Evolutionary conservation across 2,329 filamentous ascomycete species (phyloP).

Genomic region (Akanthomyces dipterigenus): DNA sequence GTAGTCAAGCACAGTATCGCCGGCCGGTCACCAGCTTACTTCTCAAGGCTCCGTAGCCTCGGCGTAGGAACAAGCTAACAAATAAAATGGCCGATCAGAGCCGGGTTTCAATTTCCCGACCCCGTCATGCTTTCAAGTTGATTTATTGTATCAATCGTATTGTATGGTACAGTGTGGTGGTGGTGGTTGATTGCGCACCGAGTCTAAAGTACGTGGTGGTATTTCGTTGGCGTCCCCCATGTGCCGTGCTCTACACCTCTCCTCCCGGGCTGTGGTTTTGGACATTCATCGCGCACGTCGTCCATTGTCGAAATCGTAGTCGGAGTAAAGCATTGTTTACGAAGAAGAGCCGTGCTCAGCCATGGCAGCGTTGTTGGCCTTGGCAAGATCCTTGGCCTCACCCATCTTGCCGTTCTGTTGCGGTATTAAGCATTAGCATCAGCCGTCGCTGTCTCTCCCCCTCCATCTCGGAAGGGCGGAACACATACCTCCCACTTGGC

Average conservation of each 20-base stretch:
- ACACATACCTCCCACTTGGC: slow-evolving; percentile 81
- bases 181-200: slow-evolving; percentile 1
- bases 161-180: slow-evolving; percentile 13
- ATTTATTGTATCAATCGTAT: slow-evolving; percentile 12
- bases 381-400: slow-evolving; percentile 66
- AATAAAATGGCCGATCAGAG: background rate
- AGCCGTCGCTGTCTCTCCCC: slow-evolving; percentile 4
- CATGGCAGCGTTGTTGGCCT: slow-evolving; percentile 42
- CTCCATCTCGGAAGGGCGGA: background rate
- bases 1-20: background rate
- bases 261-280: background rate
- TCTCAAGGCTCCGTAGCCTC: background rate
- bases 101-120: background rate
- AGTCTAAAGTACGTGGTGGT: slow-evolving; percentile 13
- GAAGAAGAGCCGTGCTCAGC: slow-evolving; percentile 32
- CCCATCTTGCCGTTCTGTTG: slow-evolving; percentile 91
- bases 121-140: background rate
- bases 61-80: background rate
- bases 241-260: slow-evolving; percentile 2
- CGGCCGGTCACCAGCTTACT: background rate
- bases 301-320: background rate
- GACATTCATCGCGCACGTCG: slow-evolving; percentile 4
- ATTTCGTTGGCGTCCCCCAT: slow-evolving; percentile 4
- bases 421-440: slow-evolving; percentile 28
- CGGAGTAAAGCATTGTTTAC: slow-evolving; percentile 18